These are phyloP conservation scores for Fulvia fulva DNA, from an alignment of 2,329 filamentous ascomycete genomes.

Conservation along the genomic window DNA sequence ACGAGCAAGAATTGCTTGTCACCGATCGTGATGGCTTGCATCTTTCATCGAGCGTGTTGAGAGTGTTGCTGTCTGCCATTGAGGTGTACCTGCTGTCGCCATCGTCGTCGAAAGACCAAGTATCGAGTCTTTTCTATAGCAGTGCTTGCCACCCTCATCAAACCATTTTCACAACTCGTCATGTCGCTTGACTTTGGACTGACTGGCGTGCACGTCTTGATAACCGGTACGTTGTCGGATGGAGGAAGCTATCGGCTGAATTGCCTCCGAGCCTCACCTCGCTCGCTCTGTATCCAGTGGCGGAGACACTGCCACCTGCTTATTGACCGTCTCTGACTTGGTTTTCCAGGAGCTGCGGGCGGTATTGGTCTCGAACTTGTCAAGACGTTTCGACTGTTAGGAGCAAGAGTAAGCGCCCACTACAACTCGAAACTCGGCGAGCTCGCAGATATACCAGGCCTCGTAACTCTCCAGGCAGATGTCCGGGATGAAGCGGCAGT, in stretches of 20 bases:
- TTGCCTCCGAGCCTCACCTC: conserved; percentile 1
- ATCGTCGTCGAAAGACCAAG: too few species aligned
- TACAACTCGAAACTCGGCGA: conserved; percentile 35
- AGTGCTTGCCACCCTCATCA: too few species aligned
- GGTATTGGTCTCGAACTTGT: conserved; percentile 35
- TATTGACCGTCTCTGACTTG: neutral
- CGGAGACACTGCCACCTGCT: neutral
- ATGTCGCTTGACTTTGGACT: conserved; percentile 33
- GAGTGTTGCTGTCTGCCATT: neutral
- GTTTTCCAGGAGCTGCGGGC: conserved; percentile 26
- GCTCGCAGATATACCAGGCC: conserved; percentile 26
- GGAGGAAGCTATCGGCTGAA: conserved; percentile 18
- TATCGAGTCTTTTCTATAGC: too few species aligned
- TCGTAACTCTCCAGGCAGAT: conserved; percentile 30
- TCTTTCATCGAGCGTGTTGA: neutral
- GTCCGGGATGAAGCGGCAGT: conserved; percentile 34
- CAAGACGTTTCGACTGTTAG: conserved; percentile 32
- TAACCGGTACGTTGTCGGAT: conserved; percentile 30
- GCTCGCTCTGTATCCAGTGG: conserved; percentile 18
- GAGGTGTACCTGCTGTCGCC: neutral
- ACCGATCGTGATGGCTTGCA: neutral
- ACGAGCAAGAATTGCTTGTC: neutral
- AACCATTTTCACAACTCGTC: neutral
- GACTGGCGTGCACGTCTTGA: conserved; percentile 31
- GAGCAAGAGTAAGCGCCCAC: conserved; percentile 40